These are phyloP conservation scores for Fusarium mexicanum DNA, from an alignment of 2,329 filamentous ascomycete species.

Conservation along the genomic window DNA sequence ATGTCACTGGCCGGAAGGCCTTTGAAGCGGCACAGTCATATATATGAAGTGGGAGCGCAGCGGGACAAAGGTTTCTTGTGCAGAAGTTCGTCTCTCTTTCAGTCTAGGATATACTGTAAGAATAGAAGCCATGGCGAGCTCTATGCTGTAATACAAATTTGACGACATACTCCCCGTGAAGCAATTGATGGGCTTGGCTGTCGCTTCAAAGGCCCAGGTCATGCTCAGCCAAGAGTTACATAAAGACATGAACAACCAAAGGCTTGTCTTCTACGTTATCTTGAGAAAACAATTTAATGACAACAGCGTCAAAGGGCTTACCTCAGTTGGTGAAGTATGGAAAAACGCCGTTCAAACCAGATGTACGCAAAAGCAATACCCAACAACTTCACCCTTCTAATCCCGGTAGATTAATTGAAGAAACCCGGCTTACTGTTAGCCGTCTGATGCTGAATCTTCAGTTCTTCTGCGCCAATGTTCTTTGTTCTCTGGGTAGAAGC, in stretches of 20 bases:
- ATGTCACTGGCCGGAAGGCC: slow-evolving; percentile 16
- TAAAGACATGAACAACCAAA: neutral
- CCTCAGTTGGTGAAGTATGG: neutral
- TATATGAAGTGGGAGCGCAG: neutral
- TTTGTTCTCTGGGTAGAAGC: neutral
- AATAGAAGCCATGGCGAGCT: neutral
- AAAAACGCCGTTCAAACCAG: neutral
- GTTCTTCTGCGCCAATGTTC: neutral
- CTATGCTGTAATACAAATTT: too few relatives aligned
- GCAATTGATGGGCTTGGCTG: neutral
- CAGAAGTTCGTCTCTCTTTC: too few relatives aligned
- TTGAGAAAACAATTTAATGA: neutral
- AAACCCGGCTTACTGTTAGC: fast-evolving
- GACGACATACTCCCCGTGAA: neutral
- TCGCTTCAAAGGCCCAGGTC: neutral
- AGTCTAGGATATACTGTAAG: too few relatives aligned
- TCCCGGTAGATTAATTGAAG: fast-evolving
- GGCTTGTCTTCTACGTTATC: fast-evolving
- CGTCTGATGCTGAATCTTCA: neutral
- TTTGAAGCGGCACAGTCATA: neutral
- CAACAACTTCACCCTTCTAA: neutral
- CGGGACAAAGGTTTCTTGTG: too few relatives aligned
- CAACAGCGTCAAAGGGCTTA: neutral
- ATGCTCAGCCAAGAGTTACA: neutral
- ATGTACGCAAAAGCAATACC: neutral